Evolutionary conservation across 2,329 filamentous ascomycete genomes (phyloP).

Genomic region (Ophiocordyceps camponoti-leonardi): DNA sequence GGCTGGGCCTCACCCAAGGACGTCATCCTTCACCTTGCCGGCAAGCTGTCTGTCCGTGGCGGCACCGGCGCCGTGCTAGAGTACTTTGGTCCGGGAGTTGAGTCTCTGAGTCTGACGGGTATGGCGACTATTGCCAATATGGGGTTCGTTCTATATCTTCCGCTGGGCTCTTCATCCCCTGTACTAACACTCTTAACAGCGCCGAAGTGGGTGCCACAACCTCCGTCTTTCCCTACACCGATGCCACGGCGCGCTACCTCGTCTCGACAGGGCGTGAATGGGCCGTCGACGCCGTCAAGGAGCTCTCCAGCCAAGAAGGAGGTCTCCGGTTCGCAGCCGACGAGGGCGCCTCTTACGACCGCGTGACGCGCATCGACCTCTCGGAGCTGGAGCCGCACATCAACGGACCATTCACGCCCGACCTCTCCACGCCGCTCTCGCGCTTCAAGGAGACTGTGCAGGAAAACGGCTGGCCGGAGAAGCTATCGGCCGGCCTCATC

Average conservation of each 20-base stretch:
- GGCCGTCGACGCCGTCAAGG: slow-evolving; percentile 50
- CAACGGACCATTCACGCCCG: slow-evolving; percentile 93
- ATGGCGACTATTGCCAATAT: slow-evolving; percentile 90
- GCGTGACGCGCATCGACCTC: slow-evolving; percentile 79
- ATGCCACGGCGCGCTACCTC: slow-evolving; percentile 71
- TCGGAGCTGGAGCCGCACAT: slow-evolving; percentile 86
- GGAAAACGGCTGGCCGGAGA: slow-evolving; percentile 77
- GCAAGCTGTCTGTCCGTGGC: slow-evolving; percentile 77
- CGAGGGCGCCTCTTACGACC: slow-evolving; percentile 69
- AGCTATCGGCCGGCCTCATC: slow-evolving; percentile 83
- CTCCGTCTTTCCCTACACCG: slow-evolving; percentile 84
- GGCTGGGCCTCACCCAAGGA: slow-evolving; percentile 95
- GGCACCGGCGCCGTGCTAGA: slow-evolving; percentile 92
- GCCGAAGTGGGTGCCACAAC: slow-evolving; percentile 89
- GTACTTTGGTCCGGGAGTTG: slow-evolving; percentile 79
- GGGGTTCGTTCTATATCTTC: slow-evolving; percentile 24
- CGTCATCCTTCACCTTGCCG: slow-evolving; percentile 78
- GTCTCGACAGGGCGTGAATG: slow-evolving; percentile 52
- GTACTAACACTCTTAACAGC: background rate
- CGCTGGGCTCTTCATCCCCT: background rate
- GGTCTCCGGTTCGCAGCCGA: slow-evolving; percentile 58
- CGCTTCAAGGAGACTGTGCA: slow-evolving; percentile 73
- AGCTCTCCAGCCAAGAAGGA: slow-evolving; percentile 31
- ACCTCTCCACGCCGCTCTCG: slow-evolving; percentile 83
- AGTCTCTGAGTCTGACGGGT: slow-evolving; percentile 77